Percentiles rank a stretch among this genome's conserved stretches.
phyloP scores from a whole-genome alignment of 345 rosid species.

The Pseudoturritis turrita region DNA sequence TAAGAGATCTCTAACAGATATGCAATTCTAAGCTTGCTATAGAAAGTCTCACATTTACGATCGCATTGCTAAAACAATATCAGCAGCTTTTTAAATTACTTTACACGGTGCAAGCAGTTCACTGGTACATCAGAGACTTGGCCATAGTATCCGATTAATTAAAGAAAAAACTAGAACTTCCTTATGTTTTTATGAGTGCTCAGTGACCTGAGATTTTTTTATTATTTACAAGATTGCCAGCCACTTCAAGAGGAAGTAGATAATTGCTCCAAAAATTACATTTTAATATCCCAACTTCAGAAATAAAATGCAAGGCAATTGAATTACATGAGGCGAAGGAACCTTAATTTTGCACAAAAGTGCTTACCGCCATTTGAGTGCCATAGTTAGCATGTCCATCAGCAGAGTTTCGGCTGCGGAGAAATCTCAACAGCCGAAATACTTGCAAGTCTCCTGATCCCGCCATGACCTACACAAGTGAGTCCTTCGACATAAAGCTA shows the following conservation, averaged over 20 bases:
- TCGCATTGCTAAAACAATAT: not conserved
- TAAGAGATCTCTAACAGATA: not conserved
- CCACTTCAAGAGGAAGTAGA: conserved; percentile 1
- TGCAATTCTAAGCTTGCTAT: conserved; percentile 1
- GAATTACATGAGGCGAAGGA: not conserved
- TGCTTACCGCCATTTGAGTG: conserved; percentile 85
- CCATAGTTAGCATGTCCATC: conserved; percentile 94
- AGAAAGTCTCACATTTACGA: not conserved
- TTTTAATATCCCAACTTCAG: not conserved
- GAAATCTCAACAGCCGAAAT: conserved; percentile 79
- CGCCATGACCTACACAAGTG: conserved; percentile 77
- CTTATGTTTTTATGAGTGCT: conserved; percentile 1
- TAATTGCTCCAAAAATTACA: conserved; percentile 5
- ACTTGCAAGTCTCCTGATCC: conserved; percentile 91
- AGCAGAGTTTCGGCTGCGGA: conserved; percentile 61
- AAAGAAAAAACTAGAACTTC: not conserved
- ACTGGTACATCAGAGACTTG: not conserved
- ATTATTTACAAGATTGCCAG: not conserved
- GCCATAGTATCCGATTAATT: not conserved
- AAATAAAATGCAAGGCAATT: not conserved
- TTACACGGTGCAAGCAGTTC: conserved; percentile 16
- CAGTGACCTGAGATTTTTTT: not conserved
- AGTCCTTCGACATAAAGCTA: conserved; percentile 18
- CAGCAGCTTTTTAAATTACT: not conserved
- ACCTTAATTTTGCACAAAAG: not conserved